Base-by-base conservation (phyloP, 495 filamentous ascomycete genomes). In the Endocarpon pusillum region DNA sequence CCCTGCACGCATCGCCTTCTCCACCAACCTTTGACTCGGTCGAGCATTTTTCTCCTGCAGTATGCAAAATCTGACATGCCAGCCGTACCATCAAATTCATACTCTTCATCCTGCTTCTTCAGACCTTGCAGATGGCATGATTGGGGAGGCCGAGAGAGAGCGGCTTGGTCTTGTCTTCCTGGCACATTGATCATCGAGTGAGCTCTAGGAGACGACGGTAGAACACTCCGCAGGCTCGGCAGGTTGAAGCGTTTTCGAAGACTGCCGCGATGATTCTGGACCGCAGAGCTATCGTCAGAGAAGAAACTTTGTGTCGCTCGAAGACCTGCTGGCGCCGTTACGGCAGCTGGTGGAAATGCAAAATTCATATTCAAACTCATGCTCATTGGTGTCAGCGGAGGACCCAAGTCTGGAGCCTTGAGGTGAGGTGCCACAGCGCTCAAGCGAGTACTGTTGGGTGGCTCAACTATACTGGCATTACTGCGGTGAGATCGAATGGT, bases 271-370 rank as follows among this genome's bases (percentile, higher is more conserved):
- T 23, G 39, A 17, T 17, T 19, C 18, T 33, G 33, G n/a, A n/a
- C n/a, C 22, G 48, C 45, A 1, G 47, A 51, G 40, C 47, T 51
- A 19, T 47, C 45, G 31, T 51, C 47, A 7, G 47, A 48, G 16
- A 51, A 51, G 23, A 48, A 51, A 35, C 47, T 51, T 10, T 40
- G 45, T 14, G 37, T 39, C 35, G 14, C 28, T 48, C 47, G 19
- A 39, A 32, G 33, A 12, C 15, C 0, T 40, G 8, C 10, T 42
- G 38, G 15, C 33, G 38, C n/a, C 44, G 41, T 10, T 41, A 47
- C 11, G 41, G 46, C 32, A 44, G n/a, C n/a, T n/a, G n/a, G n/a
- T 4, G 28, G 28, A 7, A 15, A 17, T 7, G 12, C 12, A 14
- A 4, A 5, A 4, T 14, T 17, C 14, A 15, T n/a, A 5, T 5